Conservation (phyloP, 2,329 filamentous ascomycete species). For the Fusarium succisae region DNA sequence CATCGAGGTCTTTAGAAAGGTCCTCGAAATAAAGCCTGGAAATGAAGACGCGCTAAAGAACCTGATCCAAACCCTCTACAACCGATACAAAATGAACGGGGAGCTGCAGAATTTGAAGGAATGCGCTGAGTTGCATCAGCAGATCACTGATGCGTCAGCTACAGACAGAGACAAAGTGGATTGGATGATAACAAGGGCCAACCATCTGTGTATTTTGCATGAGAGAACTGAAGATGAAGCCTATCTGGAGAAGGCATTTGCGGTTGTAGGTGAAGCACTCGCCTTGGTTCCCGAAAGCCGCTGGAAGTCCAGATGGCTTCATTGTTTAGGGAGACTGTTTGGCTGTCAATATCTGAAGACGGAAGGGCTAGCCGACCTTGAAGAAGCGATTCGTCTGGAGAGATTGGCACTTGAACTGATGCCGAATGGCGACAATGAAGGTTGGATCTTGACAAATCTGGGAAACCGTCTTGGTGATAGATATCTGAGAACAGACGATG, state of each 20-base stretch:
- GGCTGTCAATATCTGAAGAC: not conserved
- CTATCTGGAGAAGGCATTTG: not conserved
- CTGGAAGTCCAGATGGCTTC: not conserved
- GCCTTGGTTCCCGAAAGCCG: not conserved
- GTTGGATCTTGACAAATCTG: not conserved
- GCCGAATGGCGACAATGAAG: not conserved
- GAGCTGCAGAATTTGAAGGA: not conserved
- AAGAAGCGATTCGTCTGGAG: not conserved
- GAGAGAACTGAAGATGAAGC: not conserved
- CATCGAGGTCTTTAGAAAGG: not conserved
- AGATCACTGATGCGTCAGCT: not conserved
- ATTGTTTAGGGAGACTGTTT: not conserved
- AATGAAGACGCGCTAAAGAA: not conserved
- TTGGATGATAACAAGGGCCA: not conserved
- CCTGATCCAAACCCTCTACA: not conserved
- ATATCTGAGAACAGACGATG: not conserved
- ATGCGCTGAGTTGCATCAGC: not conserved
- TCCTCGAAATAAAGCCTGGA: not conserved
- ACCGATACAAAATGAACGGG: not conserved
- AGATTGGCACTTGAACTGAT: not conserved
- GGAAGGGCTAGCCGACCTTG: not conserved
- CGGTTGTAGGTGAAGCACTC: not conserved
- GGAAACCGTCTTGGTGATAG: not conserved
- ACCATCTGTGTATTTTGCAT: not conserved
- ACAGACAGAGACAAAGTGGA: not conserved